Evolutionary conservation across 805 yeast genomes (phyloP), one percentile per base, ranked within the genome.

Genomic region (Kodamaea hsintzibuensis): DNA sequence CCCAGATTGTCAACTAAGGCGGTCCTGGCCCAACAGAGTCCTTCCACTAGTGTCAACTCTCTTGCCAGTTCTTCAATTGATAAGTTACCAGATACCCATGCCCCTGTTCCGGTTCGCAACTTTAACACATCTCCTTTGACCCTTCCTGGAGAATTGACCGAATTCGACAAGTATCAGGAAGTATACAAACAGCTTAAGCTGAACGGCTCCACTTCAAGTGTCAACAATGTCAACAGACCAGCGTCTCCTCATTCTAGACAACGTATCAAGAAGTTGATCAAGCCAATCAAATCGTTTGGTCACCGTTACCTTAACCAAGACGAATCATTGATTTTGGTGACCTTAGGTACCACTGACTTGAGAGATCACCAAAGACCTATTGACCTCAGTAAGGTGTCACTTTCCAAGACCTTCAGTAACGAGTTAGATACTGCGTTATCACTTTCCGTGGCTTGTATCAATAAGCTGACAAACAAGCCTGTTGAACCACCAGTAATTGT

Each of bases 381-480:
- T 9, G 82, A 84, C 47, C 77, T 91, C 52, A 86, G 87, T 57
- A 78, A 83, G 38, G 89, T 88, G n/a, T 91, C 96, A 6, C 73
- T 86, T 50, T 80, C 91, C 1, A 86, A 86, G 62, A 85, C 86
- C 2, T 88, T 86, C 55, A 80, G 85, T n/a, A 88, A 96, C 0
- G 95, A 89, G 65, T 76, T 91, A 39, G 97, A 92, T 61, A 90
- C 96, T 2, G 96, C 96, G 0, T 79, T 92, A 39, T 87, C 96
- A 0, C 73, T 92, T 44, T 83, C 84, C 8, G 80, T 92, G 19
- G 72, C 78, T 4, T 74, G 79, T 60, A 65, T 69, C 49, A 62
- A 68, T 54, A 66, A 63, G 54, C 42, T 39, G 5, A 67, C 65
- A 18, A 68, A 66, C 51, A 59, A 61, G 35, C 64, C 64, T 13